Evolutionary conservation across 345 rosid genomes (phyloP).

Genomic region (Dimocarpus longan): DNA sequence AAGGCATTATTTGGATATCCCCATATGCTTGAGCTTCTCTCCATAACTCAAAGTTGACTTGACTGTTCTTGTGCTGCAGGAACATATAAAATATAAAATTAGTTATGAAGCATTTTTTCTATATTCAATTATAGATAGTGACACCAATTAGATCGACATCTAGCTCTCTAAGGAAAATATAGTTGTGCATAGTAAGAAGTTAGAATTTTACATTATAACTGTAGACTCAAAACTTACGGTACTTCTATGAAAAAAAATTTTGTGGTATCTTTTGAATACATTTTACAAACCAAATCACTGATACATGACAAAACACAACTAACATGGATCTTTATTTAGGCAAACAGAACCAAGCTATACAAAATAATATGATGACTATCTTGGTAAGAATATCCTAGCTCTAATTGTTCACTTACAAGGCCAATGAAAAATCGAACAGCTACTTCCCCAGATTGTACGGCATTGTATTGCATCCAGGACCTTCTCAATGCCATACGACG

Average conservation of each 20-base stretch:
- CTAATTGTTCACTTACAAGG: constrained; percentile 58
- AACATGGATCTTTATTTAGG: not conserved
- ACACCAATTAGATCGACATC: not conserved
- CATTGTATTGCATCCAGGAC: constrained; percentile 88
- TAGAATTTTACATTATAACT: not conserved
- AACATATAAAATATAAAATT: constrained; percentile 17
- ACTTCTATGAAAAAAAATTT: not conserved
- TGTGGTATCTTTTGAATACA: no score
- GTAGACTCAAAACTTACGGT: not conserved
- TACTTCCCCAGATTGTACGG: constrained; percentile 68
- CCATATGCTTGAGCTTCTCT: constrained; percentile 83
- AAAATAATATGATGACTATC: constrained; percentile 7
- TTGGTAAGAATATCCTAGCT: not conserved
- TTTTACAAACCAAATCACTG: not conserved
- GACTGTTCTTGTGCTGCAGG: constrained; percentile 65
- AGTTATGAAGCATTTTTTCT: constrained; percentile 5
- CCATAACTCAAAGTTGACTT: constrained; percentile 84
- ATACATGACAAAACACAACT: not conserved
- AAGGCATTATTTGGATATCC: constrained; percentile 91
- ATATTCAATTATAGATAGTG: not conserved
- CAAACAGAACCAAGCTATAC: not conserved
- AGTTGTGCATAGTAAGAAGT: not conserved
- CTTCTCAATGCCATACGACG: constrained; percentile 92
- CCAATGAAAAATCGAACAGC: constrained; percentile 91
- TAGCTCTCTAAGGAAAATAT: no score